phyloP scores from a whole-genome alignment of 371 early-diverging fungal genomes.

The Mortierella sp. region DNA sequence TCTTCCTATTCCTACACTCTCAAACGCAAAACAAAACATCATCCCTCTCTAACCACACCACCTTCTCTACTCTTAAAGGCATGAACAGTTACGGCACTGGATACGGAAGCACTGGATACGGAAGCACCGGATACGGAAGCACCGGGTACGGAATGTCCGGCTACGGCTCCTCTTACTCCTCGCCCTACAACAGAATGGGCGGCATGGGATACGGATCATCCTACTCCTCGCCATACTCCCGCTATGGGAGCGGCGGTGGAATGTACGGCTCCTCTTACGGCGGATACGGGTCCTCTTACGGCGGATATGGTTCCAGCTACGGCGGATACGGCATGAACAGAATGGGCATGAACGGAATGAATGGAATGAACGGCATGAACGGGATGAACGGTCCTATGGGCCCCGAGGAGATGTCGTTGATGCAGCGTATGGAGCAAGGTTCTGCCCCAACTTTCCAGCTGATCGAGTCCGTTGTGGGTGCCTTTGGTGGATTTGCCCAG shows the following conservation, averaged over 20 bases:
- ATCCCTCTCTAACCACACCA: background rate
- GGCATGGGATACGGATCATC: slow-evolving; percentile 52
- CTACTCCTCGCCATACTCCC: slow-evolving; percentile 60
- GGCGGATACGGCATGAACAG: slow-evolving; percentile 58
- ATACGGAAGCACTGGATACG: slow-evolving; percentile 49
- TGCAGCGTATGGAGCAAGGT: slow-evolving; percentile 86
- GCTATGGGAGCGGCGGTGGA: slow-evolving; percentile 62
- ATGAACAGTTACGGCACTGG: slow-evolving; percentile 54
- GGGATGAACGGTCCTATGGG: slow-evolving; percentile 63
- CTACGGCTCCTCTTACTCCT: slow-evolving; percentile 48
- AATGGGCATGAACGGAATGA: slow-evolving; percentile 62
- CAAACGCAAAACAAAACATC: background rate
- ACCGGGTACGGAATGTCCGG: slow-evolving; percentile 48
- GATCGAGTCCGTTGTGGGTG: slow-evolving; percentile 91
- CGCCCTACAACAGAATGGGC: slow-evolving; percentile 56
- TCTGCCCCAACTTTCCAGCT: slow-evolving; percentile 92
- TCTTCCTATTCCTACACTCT: background rate
- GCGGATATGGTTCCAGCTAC: slow-evolving; percentile 58
- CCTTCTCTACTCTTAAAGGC: slow-evolving; percentile 4
- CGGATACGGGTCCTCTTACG: slow-evolving; percentile 64
- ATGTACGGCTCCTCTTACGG: too few species aligned
- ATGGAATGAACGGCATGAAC: slow-evolving; percentile 58
- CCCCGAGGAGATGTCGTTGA: slow-evolving; percentile 74
- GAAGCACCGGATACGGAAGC: slow-evolving; percentile 47
- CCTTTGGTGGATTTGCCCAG: slow-evolving; percentile 96